These are phyloP conservation scores for Podila verticillata DNA, from an alignment of 192 early-diverging fungal genomes.

Conservation along the genomic window DNA sequence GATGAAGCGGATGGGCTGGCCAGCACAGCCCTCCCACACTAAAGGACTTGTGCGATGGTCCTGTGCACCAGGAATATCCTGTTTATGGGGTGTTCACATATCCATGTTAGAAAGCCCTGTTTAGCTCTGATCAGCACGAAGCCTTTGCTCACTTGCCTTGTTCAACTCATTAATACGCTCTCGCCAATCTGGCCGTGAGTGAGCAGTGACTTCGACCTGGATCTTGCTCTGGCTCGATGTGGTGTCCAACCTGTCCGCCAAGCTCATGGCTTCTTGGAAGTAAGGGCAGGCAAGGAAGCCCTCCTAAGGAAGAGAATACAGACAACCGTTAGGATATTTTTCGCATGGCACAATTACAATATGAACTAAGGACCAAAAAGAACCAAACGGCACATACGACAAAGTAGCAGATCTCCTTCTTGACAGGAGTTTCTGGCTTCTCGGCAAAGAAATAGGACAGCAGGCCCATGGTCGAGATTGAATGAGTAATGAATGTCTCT, in stretches of 20 bases:
- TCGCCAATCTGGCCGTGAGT: constrained; percentile 40
- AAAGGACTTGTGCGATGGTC: constrained; percentile 48
- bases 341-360: not conserved
- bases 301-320: constrained; percentile 26
- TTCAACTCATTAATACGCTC: constrained; percentile 19
- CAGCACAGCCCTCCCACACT: constrained; percentile 42
- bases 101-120: not conserved
- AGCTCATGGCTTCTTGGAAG: constrained; percentile 39
- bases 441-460: constrained; percentile 32
- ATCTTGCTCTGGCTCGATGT: constrained; percentile 40
- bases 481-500: too few relatives aligned
- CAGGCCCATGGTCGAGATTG: constrained; percentile 19
- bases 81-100: not conserved
- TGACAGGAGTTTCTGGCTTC: constrained; percentile 13
- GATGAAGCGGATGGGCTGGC: constrained; percentile 31
- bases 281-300: constrained; percentile 40
- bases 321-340: not conserved
- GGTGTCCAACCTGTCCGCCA: constrained; percentile 36
- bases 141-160: constrained; percentile 6
- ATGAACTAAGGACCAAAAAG: not conserved
- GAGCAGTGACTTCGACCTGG: constrained; percentile 41
- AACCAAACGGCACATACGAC: constrained; percentile 7
- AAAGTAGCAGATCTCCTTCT: constrained; percentile 47
- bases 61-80: constrained; percentile 39
- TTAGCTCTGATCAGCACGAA: not conserved